These are phyloP conservation scores for Rhizodiscina lignyota DNA, from an alignment of 495 filamentous ascomycete species.

Conservation along the genomic window DNA sequence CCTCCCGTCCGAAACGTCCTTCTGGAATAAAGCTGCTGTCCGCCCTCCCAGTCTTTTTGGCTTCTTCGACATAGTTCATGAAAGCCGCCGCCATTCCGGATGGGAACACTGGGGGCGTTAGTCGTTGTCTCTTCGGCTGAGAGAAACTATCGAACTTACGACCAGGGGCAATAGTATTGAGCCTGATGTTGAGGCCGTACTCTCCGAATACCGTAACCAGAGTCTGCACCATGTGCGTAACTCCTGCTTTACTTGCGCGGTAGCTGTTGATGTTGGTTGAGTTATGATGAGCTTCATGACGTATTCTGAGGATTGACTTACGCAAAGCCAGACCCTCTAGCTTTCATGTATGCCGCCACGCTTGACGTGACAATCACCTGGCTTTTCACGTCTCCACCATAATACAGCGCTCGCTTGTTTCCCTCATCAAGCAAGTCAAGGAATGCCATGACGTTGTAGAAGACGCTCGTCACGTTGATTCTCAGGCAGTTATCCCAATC, in stretches of 20 bases:
- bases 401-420: slow-evolving; percentile 35
- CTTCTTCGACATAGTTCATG: slow-evolving; percentile 8
- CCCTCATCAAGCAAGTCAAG: slow-evolving; percentile 43
- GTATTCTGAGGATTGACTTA: too few species aligned
- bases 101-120: slow-evolving; percentile 14
- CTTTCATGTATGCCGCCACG: slow-evolving; percentile 43
- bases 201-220: slow-evolving; percentile 33
- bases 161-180: slow-evolving; percentile 52
- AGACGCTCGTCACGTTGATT: slow-evolving; percentile 43
- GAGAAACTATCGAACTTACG: slow-evolving; percentile 29
- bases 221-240: slow-evolving; percentile 47
- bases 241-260: slow-evolving; percentile 49
- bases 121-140: neutral
- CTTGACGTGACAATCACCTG: slow-evolving; percentile 49
- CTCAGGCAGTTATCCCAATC: slow-evolving; percentile 40
- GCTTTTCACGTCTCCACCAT: slow-evolving; percentile 31
- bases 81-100: slow-evolving; percentile 15
- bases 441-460: slow-evolving; percentile 48
- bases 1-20: slow-evolving; percentile 13
- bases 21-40: slow-evolving; percentile 16
- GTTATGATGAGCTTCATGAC: too few species aligned
- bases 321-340: slow-evolving; percentile 38
- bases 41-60: slow-evolving; percentile 6
- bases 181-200: slow-evolving; percentile 43
- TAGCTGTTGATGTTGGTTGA: too few species aligned